A percentile compares a stretch with the other conserved stretches of the same genome.
phyloP scores from a whole-genome alignment of 179 eudicot species.

The Silene noctiflora region DNA sequence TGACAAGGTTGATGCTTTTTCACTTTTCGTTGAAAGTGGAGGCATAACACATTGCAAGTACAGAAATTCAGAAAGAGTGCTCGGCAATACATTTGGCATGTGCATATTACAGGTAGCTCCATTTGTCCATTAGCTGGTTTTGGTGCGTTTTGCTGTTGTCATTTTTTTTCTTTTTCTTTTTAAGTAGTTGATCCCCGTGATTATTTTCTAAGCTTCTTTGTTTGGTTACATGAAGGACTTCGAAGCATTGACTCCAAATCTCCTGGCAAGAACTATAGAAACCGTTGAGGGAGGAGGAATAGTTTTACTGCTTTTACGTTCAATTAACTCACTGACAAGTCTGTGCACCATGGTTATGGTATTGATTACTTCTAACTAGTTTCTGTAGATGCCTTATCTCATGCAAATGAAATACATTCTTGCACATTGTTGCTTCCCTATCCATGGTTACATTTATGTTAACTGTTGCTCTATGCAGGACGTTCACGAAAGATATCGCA shows the following conservation, averaged over 20 bases:
- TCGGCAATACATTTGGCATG: constrained; percentile 98
- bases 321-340: constrained; percentile 78
- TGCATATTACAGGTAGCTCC: constrained; percentile 76
- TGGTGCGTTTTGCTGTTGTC: not conserved
- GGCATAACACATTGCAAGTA: constrained; percentile 76
- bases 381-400: not conserved
- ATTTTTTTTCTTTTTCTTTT: not conserved
- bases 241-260: constrained; percentile 93
- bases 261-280: constrained; percentile 88
- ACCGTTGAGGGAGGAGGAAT: constrained; percentile 98
- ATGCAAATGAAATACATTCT: not conserved
- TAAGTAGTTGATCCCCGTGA: not conserved
- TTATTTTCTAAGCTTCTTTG: constrained; percentile 11
- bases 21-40: constrained; percentile 73
- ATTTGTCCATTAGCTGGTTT: constrained; percentile 6
- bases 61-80: constrained; percentile 83
- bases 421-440: constrained; percentile 5
- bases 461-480: constrained; percentile 44
- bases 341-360: constrained; percentile 96
- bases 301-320: constrained; percentile 64
- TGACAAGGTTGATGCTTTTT: constrained; percentile 69
- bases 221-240: constrained; percentile 54
- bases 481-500: constrained; percentile 88
- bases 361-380: constrained; percentile 17
- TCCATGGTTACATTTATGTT: not conserved